Evolutionary conservation across 176 grass and related monocot species (phyloP), one percentile per base, ranked within the genome.

Genomic region (Hsuehochloa calcarea): DNA sequence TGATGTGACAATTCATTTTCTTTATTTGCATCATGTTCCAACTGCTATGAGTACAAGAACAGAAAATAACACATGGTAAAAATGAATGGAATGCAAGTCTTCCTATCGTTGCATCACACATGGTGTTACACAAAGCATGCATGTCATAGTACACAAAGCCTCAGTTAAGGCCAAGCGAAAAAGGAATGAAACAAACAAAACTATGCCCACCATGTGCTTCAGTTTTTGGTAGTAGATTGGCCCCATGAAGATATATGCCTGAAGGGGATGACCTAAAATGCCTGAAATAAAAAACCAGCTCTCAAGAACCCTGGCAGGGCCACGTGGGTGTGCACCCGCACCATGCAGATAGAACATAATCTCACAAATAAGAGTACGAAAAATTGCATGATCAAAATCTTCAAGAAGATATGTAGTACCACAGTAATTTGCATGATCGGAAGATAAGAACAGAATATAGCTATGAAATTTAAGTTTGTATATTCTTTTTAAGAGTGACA

Each of bases 201-300:
- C 17, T 77, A 73, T 80, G 74, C 73, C 29, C 92, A 98, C 96
- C 96, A 98, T 98, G 65, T 98, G 96, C 83, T 98, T 98, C 59
- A 98, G 82, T 81, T 98, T 98, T 76, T 95, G 96, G 79, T 95
- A 95, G 81, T 95, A 98, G 77, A 98, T 98, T 81, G 93, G 96
- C 50, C 93, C 96, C 91, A 98, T 98, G 79, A 98, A 98, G 49
- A 98, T 87, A 75, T 98, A 98, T 83, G 96, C 89, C 89, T 98
- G 89, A 38, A 93, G 84, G 55, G 96, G 96, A 89, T 85, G 85
- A 46, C 96, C 96, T 59, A 91, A 81, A 90, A 98, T 98, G 56
- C 96, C 96, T 98, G 89, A 86, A 79, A 87, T 23, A 38, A 14
- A 15, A 70, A 69, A 46, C 72, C 79, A 66, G 58, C 74, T 38